phyloP scores from a whole-genome alignment of 2,329 filamentous ascomycete genomes.

The Fusarium aywerte region DNA sequence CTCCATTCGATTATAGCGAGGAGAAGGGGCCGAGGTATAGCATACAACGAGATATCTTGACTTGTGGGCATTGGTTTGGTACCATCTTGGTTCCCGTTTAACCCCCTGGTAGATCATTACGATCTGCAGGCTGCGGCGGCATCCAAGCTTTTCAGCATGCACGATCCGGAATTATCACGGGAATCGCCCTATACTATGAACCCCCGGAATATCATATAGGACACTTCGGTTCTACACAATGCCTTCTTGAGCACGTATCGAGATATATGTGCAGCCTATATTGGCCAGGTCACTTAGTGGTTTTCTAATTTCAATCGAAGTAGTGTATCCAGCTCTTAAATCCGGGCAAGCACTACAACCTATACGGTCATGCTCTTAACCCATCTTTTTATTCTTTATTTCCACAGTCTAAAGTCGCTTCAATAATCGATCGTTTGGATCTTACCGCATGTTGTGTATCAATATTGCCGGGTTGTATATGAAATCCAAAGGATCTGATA shows the following conservation, averaged over 20 bases:
- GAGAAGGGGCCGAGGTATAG: background rate
- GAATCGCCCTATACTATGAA: background rate
- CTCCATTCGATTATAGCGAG: background rate
- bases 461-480: too few species aligned
- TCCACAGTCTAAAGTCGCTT: too few species aligned
- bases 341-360: background rate
- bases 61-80: background rate
- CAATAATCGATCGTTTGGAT: too few species aligned
- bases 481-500: background rate
- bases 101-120: background rate
- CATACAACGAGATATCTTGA: background rate
- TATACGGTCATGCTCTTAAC: background rate
- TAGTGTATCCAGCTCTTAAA: background rate
- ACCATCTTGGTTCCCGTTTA: background rate
- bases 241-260: background rate
- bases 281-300: background rate
- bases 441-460: too few species aligned
- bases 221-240: background rate
- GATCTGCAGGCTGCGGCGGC: background rate
- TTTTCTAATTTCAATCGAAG: slow-evolving; percentile 2
- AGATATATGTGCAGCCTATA: background rate
- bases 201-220: background rate
- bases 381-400: background rate
- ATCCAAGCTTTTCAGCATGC: background rate
- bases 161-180: slow-evolving; percentile 1